phyloP scores from a whole-genome alignment of 805 yeast genomes.

The Candida qinlingensis region DNA sequence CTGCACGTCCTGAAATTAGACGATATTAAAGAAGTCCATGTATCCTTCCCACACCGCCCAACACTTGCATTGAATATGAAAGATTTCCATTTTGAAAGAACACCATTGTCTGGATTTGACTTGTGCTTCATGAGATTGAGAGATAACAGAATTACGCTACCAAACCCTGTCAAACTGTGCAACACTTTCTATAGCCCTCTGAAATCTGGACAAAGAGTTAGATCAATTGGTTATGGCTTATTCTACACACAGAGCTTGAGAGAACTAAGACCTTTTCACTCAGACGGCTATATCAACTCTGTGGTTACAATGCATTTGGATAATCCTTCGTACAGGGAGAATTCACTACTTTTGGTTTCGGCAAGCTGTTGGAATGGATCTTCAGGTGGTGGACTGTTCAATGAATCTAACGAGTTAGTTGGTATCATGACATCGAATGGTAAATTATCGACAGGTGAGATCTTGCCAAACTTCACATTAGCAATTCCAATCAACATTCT shows the following conservation, averaged over 20 bases:
- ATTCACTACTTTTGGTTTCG: constrained; percentile 20
- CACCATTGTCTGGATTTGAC: constrained; percentile 24
- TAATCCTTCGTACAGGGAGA: constrained; percentile 1
- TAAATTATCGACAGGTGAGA: constrained; percentile 23
- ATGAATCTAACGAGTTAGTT: constrained; percentile 17
- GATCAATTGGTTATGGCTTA: constrained; percentile 24
- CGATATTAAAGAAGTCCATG: constrained; percentile 8
- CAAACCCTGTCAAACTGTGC: constrained; percentile 12
- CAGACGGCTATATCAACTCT: constrained; percentile 20
- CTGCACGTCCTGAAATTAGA: constrained; percentile 21
- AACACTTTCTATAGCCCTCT: constrained; percentile 6
- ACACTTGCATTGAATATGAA: constrained; percentile 1
- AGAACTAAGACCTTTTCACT: constrained; percentile 16
- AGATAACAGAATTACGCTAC: constrained; percentile 1
- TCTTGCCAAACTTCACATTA: constrained; percentile 24
- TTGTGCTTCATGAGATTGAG: constrained; percentile 19
- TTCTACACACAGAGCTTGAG: constrained; percentile 10
- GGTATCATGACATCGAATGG: constrained; percentile 28
- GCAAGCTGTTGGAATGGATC: constrained; percentile 29
- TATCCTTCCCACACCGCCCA: constrained; percentile 10
- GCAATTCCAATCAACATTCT: constrained; percentile 23
- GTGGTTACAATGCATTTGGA: constrained; percentile 13
- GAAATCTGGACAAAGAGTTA: constrained; percentile 14
- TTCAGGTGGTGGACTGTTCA: constrained; percentile 27
- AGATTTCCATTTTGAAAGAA: constrained; percentile 11